Percentiles rank a stretch among this genome's conserved stretches.
Evolutionary conservation across 2,329 filamentous ascomycete genomes (phyloP).

Genomic region (Penicillium corylophilum): DNA sequence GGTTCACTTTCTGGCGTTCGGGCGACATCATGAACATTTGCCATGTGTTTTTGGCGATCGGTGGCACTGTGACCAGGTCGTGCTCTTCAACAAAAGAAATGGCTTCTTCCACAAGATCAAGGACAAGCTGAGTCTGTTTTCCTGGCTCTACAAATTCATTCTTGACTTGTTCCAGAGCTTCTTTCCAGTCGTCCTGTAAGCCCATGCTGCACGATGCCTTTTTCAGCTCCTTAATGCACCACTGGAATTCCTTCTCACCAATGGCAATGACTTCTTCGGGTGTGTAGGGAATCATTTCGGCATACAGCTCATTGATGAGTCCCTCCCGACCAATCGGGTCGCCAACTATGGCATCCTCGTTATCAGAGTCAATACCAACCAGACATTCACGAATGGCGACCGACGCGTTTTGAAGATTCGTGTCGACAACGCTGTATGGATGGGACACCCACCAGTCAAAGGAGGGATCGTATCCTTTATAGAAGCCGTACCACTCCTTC

Average conservation of each 20-base stretch:
- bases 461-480: conserved; percentile 55
- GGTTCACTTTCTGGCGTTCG: conserved; percentile 54
- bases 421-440: conserved; percentile 41
- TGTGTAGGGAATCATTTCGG: conserved; percentile 59
- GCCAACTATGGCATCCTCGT: conserved; percentile 55
- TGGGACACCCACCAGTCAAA: conserved; percentile 58
- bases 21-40: conserved; percentile 59
- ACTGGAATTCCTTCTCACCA: conserved; percentile 43
- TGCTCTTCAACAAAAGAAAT: conserved; percentile 54
- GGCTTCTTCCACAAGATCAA: conserved; percentile 53
- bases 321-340: conserved; percentile 57
- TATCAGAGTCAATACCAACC: conserved; percentile 46
- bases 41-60: conserved; percentile 54
- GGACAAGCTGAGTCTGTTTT: conserved; percentile 54
- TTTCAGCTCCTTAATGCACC: conserved; percentile 58
- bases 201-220: conserved; percentile 51
- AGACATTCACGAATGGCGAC: conserved; percentile 43
- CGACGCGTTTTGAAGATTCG: conserved; percentile 38
- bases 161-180: conserved; percentile 58
- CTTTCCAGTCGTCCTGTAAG: conserved; percentile 51
- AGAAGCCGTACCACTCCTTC: conserved; percentile 52
- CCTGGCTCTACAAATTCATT: conserved; percentile 55
- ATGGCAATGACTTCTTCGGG: conserved; percentile 56
- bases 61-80: conserved; percentile 57
- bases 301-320: conserved; percentile 53